A percentile compares a stretch with the other conserved stretches of the same genome.
These are phyloP conservation scores for Gossypium raimondii DNA, from an alignment of 345 rosid genomes.

Conservation along the genomic window DNA sequence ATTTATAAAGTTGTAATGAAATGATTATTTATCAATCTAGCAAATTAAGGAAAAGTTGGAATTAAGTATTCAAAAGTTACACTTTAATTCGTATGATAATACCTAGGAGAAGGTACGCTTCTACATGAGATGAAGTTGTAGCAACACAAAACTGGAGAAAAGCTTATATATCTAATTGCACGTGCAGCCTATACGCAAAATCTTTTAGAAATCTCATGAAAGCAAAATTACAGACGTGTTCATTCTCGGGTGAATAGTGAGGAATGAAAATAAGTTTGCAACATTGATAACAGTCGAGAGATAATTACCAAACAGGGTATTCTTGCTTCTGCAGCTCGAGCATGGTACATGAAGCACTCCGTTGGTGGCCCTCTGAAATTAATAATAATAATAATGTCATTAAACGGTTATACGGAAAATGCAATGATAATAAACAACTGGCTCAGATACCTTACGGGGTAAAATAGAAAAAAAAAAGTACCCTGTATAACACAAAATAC, in stretches of 20 bases:
- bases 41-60: neutral
- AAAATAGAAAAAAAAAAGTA: neutral
- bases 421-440: neutral
- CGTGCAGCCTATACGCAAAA: neutral
- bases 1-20: neutral
- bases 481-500: neutral
- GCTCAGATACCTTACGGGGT: neutral
- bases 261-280: constrained; percentile 9
- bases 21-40: neutral
- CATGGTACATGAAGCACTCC: constrained; percentile 82
- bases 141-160: neutral
- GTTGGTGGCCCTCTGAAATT: constrained; percentile 91
- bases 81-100: neutral
- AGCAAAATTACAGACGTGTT: neutral
- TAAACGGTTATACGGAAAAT: neutral
- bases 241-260: neutral
- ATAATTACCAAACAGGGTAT: constrained; percentile 51
- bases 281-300: constrained; percentile 11
- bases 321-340: constrained; percentile 70
- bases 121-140: neutral
- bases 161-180: neutral
- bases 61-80: neutral
- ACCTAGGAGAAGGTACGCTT: neutral
- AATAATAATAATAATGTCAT: neutral
- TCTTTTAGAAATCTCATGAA: neutral